Evolutionary conservation across 108 stramenopile genomes (phyloP), one percentile per base, ranked within the genome.

Genomic region (Aurantiochytrium sp.): DNA sequence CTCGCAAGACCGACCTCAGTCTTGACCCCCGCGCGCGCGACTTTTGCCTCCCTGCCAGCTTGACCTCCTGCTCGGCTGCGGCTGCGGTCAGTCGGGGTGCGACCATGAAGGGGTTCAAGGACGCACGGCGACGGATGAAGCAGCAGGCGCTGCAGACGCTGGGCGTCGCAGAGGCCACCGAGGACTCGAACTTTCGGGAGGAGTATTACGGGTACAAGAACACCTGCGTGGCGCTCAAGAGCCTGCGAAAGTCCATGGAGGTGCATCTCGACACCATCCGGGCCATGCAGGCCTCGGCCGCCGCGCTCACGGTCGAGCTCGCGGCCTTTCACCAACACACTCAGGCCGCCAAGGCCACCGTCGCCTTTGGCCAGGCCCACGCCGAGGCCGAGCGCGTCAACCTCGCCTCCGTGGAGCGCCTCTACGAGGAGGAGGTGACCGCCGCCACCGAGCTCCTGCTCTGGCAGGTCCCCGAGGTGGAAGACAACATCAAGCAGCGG

Each of bases 91-190:
- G n/a, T n/a, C n/a, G n/a, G n/a, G 50, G 50, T 17, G 50, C 50
- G 50, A 52, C 50, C 59, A 81, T 81, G 73, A 81, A 81, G 73
- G 45, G 45, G 10, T 81, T 81, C 73, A 81, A 81, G 30, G 73
- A 81, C 32, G 73, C 73, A 24, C 10, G 73, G 30, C 39, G 73
- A 30, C 73, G 73, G 21, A 81, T 81, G 73, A 81, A 81, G 73
- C 73, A 81, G 73, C 73, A 81, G 39, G 73, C 73, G 73, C 45
- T 81, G 73, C 73, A 81, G 24, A 48, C 73, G 39, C 45, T 81
- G 42, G 73, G 73, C 45, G 73, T 48, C 2, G 73, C 73, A 81
- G 73, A 81, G 24, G 73, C 73, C 39, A 81, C 73, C 6, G 73
- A 81, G 73, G 73, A 81, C 73, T 81, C 73, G 39, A 24, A 41